These are phyloP conservation scores for Glycyrrhiza uralensis DNA, from an alignment of 306 rosid species.

Conservation along the genomic window DNA sequence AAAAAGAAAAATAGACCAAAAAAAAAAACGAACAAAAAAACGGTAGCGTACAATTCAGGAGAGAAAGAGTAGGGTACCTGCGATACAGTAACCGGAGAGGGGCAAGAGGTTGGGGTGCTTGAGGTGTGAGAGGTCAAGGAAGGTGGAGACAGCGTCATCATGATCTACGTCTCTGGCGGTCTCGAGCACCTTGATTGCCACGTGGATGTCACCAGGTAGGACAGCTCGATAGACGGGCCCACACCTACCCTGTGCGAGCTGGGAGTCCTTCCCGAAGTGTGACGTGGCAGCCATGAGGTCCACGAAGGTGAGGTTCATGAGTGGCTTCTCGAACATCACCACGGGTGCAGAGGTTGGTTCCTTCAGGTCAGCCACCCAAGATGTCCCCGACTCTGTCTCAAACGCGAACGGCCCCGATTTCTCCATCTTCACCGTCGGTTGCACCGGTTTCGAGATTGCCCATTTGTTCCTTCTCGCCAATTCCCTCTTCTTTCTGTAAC, in stretches of 20 bases:
- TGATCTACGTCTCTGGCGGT: slow-evolving; percentile 56
- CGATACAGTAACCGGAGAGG: slow-evolving; percentile 92
- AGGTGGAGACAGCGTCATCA: slow-evolving; percentile 56
- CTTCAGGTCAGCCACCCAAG: slow-evolving; percentile 85
- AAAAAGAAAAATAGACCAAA: background rate
- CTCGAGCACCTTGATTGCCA: slow-evolving; percentile 88
- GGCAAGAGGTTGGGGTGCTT: slow-evolving; percentile 86
- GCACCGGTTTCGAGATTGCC: slow-evolving; percentile 88
- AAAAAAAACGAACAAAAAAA: background rate
- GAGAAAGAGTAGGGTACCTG: slow-evolving; percentile 45
- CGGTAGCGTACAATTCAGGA: background rate
- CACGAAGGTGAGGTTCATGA: slow-evolving; percentile 72
- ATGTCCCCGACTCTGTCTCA: slow-evolving; percentile 85
- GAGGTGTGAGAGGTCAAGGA: slow-evolving; percentile 53
- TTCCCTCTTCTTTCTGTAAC: slow-evolving; percentile 45
- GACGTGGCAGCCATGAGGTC: slow-evolving; percentile 94
- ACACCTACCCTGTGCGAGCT: slow-evolving; percentile 81
- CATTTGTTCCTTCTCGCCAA: slow-evolving; percentile 57
- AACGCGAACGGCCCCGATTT: slow-evolving; percentile 89
- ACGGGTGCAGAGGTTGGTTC: slow-evolving; percentile 84
- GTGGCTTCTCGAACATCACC: slow-evolving; percentile 92
- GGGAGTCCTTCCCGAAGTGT: slow-evolving; percentile 92
- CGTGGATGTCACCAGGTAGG: slow-evolving; percentile 82
- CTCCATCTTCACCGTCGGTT: slow-evolving; percentile 50
- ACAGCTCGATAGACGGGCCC: slow-evolving; percentile 94